Evolutionary conservation across 257 asterid genomes (phyloP), one percentile per base, ranked within the genome.

Genomic region (Fraxinus cuspidata): DNA sequence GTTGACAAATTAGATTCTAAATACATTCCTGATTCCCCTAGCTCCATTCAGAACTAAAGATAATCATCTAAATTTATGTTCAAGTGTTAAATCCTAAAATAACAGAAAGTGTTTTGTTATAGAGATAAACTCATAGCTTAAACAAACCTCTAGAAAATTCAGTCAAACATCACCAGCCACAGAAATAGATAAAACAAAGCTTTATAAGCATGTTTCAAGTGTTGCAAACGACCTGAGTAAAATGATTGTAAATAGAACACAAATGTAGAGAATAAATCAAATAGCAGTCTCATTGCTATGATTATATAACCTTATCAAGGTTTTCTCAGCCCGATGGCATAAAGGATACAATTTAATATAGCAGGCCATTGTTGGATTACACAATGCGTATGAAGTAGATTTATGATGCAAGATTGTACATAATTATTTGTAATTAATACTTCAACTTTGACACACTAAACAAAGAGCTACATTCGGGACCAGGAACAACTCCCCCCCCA

Each of bases 261-360:
- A 44, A 53, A 64, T n/a, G 35, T 53, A 74, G 10, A 78, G 58
- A 53, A 47, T 47, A 76, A 63, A 77, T 65, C 71, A 71, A 47
- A 44, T 67, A 79, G 40, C 34, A 16, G 19, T 76, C 74, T 76
- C 68, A 25, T 5, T 34, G 10, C 70, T 29, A 49, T 32, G 37
- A 29, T 25, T 12, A 38, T 29, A 53, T 15, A 71, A 18, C 58
- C 70, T 51, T 18, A 67, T 8, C 77, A 16, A 58, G 58, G 19
- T 37, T 64, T 47, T 47, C 21, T 47, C 21, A 44, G 53, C 53
- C 6, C 2, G 53, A 13, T 44, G 53, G 16, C 53, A 44, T 13
- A 44, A 44, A 13, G 53, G 53, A 42, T n/a, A 47, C 7, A 47
- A 47, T 12, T 47, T 16, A 47, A 47, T 3, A 4, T 47, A 47